These are phyloP conservation scores for Sambucus nigra DNA, from an alignment of 129 eudicot species.

Conservation along the genomic window DNA sequence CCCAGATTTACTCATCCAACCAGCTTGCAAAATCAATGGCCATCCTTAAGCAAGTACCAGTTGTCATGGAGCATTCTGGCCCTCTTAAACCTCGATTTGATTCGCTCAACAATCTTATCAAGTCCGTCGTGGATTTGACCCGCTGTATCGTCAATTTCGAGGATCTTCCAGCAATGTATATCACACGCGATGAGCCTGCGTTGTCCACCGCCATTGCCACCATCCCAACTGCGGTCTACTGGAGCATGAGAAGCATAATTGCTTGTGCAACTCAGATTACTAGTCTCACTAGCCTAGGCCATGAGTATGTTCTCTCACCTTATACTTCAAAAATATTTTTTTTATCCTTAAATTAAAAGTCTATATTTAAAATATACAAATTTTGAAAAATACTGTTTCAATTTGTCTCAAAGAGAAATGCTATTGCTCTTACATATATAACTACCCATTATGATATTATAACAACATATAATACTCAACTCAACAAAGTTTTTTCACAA, in stretches of 20 bases:
- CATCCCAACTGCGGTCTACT: conserved; percentile 70
- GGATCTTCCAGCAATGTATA: conserved; percentile 46
- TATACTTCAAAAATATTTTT: too few species aligned
- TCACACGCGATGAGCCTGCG: conserved; percentile 45
- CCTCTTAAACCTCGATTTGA: conserved; percentile 50
- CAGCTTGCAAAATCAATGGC: conserved; percentile 81
- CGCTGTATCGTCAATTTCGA: conserved; percentile 45
- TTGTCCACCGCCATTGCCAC: conserved; percentile 38
- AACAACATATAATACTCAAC: too few species aligned
- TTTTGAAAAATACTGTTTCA: too few species aligned
- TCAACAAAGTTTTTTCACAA: too few species aligned
- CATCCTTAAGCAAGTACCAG: conserved; percentile 59
- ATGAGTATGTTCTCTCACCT: conserved; percentile 42
- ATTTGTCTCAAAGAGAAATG: too few species aligned
- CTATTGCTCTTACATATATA: too few species aligned
- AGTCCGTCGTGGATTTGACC: conserved; percentile 42
- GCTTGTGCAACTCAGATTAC: conserved; percentile 58
- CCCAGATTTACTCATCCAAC: conserved; percentile 50
- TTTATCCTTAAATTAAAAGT: too few species aligned
- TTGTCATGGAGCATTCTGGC: conserved; percentile 39
- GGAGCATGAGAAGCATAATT: conserved; percentile 59
- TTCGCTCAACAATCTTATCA: conserved; percentile 46
- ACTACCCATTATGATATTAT: too few species aligned
- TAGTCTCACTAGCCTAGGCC: conserved; percentile 59
- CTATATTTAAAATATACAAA: too few species aligned